Evolutionary conservation across 805 yeast species (phyloP).

Genomic region (Wickerhamiella shivajii): DNA sequence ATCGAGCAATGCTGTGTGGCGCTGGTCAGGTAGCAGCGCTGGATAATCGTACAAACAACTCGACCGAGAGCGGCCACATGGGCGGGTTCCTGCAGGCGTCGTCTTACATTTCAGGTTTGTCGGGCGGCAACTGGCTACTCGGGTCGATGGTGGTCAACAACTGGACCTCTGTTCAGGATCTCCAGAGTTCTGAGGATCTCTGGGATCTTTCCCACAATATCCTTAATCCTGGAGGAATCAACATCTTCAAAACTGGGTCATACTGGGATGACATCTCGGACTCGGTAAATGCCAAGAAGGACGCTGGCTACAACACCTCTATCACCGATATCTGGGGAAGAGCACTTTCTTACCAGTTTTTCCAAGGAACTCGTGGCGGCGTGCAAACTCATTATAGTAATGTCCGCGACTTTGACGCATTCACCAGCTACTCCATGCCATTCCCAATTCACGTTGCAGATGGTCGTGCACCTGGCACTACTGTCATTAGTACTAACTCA

Average conservation of each 20-base stretch:
- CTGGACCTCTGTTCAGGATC: slow-evolving; percentile 55
- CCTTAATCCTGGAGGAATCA: slow-evolving; percentile 46
- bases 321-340: slow-evolving; percentile 77
- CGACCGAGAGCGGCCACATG: slow-evolving; percentile 37
- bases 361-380: slow-evolving; percentile 42
- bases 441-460: slow-evolving; percentile 50
- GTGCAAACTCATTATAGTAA: slow-evolving; percentile 47
- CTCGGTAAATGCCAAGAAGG: slow-evolving; percentile 38
- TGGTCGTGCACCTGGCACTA: slow-evolving; percentile 32
- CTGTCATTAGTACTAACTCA: slow-evolving; percentile 45
- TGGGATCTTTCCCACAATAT: slow-evolving; percentile 61
- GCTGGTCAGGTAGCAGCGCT: slow-evolving; percentile 73
- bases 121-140: slow-evolving; percentile 78
- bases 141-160: slow-evolving; percentile 55
- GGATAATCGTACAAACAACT: slow-evolving; percentile 52
- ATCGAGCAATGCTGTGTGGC: slow-evolving; percentile 73
- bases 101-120: slow-evolving; percentile 59
- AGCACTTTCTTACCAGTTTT: slow-evolving; percentile 56
- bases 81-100: slow-evolving; percentile 64
- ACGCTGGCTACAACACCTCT: slow-evolving; percentile 55
- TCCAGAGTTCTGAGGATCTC: slow-evolving; percentile 33
- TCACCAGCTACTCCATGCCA: slow-evolving; percentile 49
- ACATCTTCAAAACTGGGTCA: slow-evolving; percentile 36
- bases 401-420: slow-evolving; percentile 46
- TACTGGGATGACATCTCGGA: slow-evolving; percentile 33